phyloP scores from a whole-genome alignment of 164 flowering plant genomes.

The Magnolia officinalis region DNA sequence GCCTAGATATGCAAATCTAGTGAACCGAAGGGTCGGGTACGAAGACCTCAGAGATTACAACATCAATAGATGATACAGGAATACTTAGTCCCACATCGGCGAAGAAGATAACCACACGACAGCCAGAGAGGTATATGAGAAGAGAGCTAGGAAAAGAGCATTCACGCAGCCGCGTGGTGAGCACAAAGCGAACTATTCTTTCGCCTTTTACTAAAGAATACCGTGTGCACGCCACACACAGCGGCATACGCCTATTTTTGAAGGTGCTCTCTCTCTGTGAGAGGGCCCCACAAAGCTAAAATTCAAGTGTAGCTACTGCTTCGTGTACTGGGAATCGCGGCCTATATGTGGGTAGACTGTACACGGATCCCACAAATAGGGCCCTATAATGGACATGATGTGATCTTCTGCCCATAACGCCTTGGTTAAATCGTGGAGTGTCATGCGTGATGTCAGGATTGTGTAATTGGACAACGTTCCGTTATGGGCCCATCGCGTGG shows the following conservation, averaged over 20 bases:
- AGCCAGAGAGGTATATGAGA: neutral
- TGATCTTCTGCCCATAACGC: no score
- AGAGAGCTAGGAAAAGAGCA: neutral
- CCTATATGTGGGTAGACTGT: no score
- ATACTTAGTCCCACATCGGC: neutral
- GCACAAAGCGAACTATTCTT: constrained; percentile 40
- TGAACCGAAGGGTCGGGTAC: no score
- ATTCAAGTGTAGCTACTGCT: neutral
- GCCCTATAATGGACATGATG: no score
- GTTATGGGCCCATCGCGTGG: no score
- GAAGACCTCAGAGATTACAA: no score
- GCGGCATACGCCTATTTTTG: constrained; percentile 14
- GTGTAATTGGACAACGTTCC: no score
- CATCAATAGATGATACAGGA: neutral
- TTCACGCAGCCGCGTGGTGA: constrained; percentile 15
- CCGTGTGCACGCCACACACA: constrained; percentile 20
- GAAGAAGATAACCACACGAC: neutral
- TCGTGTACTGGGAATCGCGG: neutral
- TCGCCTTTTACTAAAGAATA: constrained; percentile 45
- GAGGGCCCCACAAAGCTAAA: neutral
- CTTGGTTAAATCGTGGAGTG: no score
- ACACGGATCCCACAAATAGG: no score
- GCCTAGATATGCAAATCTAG: no score
- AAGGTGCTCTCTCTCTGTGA: neutral
- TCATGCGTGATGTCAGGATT: no score